These are phyloP conservation scores for Fagus crenata DNA, from an alignment of 306 rosid genomes.

Conservation along the genomic window DNA sequence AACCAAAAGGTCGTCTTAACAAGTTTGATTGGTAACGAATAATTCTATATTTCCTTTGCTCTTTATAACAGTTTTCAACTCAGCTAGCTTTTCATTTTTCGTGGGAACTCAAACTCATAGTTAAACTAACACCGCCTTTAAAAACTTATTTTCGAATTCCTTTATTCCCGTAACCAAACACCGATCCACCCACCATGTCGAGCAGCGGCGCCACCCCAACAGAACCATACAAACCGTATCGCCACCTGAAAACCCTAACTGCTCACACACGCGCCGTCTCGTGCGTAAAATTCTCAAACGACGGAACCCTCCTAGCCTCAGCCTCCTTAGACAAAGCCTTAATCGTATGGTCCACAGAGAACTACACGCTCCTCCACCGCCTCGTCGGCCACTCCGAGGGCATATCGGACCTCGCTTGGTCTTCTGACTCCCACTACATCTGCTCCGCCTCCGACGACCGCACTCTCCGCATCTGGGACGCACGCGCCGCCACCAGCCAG, in stretches of 20 bases:
- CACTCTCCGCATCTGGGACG: constrained; percentile 94
- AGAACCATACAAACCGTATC: constrained; percentile 64
- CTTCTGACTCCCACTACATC: constrained; percentile 89
- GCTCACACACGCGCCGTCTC: constrained; percentile 67
- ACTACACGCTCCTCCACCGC: constrained; percentile 63
- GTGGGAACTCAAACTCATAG: too few relatives aligned
- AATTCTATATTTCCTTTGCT: too few relatives aligned
- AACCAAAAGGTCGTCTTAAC: too few relatives aligned
- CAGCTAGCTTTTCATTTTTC: too few relatives aligned
- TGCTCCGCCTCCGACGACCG: constrained; percentile 95
- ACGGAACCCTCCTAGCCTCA: constrained; percentile 75
- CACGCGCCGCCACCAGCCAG: constrained; percentile 51
- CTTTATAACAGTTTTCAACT: too few relatives aligned
- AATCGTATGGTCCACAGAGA: constrained; percentile 64
- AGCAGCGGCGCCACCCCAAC: constrained; percentile 37
- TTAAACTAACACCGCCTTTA: too few relatives aligned
- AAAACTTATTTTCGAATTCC: too few relatives aligned
- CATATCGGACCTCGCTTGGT: constrained; percentile 80
- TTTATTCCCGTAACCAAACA: too few relatives aligned
- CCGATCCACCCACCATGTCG: too few relatives aligned
- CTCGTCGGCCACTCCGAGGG: constrained; percentile 81
- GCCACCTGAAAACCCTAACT: constrained; percentile 62
- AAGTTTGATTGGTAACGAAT: too few relatives aligned
- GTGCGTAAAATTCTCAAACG: constrained; percentile 85
- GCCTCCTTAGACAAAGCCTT: constrained; percentile 85